Evolutionary conservation across 768 basidiomycete genomes (phyloP), one percentile per base, ranked within the genome.

Genomic region (Lactarius quietus): DNA sequence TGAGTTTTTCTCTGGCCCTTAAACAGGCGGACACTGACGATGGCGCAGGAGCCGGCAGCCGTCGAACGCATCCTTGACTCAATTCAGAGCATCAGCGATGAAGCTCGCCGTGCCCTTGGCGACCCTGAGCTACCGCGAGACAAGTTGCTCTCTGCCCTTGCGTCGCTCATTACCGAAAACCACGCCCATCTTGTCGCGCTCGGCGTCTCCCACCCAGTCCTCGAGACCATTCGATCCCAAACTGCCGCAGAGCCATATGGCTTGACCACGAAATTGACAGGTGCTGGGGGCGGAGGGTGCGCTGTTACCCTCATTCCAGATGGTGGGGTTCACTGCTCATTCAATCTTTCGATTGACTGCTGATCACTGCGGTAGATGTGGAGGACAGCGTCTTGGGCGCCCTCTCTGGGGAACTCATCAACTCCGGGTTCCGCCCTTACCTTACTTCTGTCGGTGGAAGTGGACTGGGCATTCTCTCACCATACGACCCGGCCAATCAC

Each of bases 271-370:
- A 97, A 98, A 79, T 78, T 99, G 63, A 99, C 97, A 8, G 97
- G 97, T 48, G 96, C 97, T 9, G 97, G 97, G 35, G 97, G 97
- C 45, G 97, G 97, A 29, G 97, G 97, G n/a, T 98, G 97, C 73
- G 89, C 95, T 6, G 93, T 98, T 35, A 96, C 95, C 15, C 84
- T 98, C 39, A 82, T 99, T 59, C 97, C 97, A 59, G 95, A 98
- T 78, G 85, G 96, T 95, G 70, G 69, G 88, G 43, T 18, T 18
- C 20, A 7, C 78, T 31, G 38, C 41, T 54, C 28, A 59, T 33
- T 48, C 31, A 59, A 58, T 60, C n/a, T 20, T 68, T 52, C 17
- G 20, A 61, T 52, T 59, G 1, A 35, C 36, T 28, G 18, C 38
- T 62, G 41, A 63, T 23, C 28, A 26, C 35, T 58, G 28, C 48